Evolutionary conservation across 345 rosid species (phyloP), one percentile per base, ranked within the genome.

Genomic region (Camelina laxa): DNA sequence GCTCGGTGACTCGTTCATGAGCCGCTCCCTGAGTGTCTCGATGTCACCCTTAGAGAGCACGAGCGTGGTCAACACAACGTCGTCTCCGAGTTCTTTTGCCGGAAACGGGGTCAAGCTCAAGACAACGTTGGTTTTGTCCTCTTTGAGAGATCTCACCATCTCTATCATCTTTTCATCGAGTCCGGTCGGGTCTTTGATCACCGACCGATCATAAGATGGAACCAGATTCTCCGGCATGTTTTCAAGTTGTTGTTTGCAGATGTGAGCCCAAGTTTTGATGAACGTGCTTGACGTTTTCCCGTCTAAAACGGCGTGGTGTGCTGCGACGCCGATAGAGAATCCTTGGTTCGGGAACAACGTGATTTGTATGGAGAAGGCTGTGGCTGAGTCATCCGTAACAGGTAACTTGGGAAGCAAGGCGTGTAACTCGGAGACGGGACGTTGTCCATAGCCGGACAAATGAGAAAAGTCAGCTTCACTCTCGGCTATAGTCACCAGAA

Each of bases 191-290:
- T 75, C 75, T 51, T 74, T 69, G 31, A 85, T 41, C 15, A 50
- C 3, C 0, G 67, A 47, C 9, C 84, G 70, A 16, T 81, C 80
- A 19, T 74, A 81, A 22, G 27, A 63, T 1, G 85, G 82, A 9
- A 33, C 63, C 39, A 81, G 39, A 21, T 19, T 75, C 8, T 54
- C 67, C n/a, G 79, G 63, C 0, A 83, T 8, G 59, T 54, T 54
- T 7, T 65, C 31, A 9, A 20, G 33, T 33, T 61, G 13, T 12
- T 71, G 68, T 21, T 72, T 75, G 76, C 78, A 80, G 13, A 78
- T 4, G 9, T 72, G 67, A 72, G 84, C 80, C 86, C 86, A 80
- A 6, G 84, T 41, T 63, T 69, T 80, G 41, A 75, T 15, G n/a
- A 83, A 83, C 45, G 14, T 68, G 58, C 47, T 70, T 5, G 65